Percentiles rank a stretch among this genome's conserved stretches.
phyloP scores from a whole-genome alignment of 1,139 yeast genomes.

The Taiozyma sp. region DNA sequence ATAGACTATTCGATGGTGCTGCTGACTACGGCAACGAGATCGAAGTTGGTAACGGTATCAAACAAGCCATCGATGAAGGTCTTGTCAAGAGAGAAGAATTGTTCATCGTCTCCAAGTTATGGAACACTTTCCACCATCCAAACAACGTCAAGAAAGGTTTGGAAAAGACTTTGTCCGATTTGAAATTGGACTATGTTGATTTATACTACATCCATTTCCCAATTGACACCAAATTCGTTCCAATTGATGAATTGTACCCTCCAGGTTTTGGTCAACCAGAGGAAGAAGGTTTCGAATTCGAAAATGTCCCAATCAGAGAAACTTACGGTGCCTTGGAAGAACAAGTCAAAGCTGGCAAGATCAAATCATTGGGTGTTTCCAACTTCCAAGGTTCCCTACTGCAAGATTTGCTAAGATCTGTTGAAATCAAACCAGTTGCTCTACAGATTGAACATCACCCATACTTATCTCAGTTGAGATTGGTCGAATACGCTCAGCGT shows the following conservation, averaged over 20 bases:
- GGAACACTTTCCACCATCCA: slow-evolving; percentile 73
- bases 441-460: slow-evolving; percentile 69
- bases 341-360: slow-evolving; percentile 56
- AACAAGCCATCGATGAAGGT: slow-evolving; percentile 61
- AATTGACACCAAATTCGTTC: slow-evolving; percentile 67
- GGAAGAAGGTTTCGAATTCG: slow-evolving; percentile 48
- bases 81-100: slow-evolving; percentile 68
- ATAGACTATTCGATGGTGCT: slow-evolving; percentile 75
- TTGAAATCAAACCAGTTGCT: slow-evolving; percentile 70
- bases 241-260: slow-evolving; percentile 69
- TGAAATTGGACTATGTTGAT: slow-evolving; percentile 67
- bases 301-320: slow-evolving; percentile 65
- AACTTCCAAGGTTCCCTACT: slow-evolving; percentile 76
- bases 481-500: slow-evolving; percentile 50
- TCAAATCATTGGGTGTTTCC: slow-evolving; percentile 77
- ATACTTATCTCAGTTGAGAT: slow-evolving; percentile 71
- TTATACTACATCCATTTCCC: slow-evolving; percentile 80
- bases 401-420: slow-evolving; percentile 69
- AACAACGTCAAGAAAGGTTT: slow-evolving; percentile 50
- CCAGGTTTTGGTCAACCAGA: slow-evolving; percentile 59
- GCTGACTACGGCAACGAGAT: slow-evolving; percentile 74
- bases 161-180: slow-evolving; percentile 57
- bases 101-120: slow-evolving; percentile 72
- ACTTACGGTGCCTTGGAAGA: slow-evolving; percentile 81
- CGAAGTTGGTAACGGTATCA: slow-evolving; percentile 69